Evolutionary conservation across 805 yeast genomes (phyloP).

Genomic region (Saturnispora ahearnii): DNA sequence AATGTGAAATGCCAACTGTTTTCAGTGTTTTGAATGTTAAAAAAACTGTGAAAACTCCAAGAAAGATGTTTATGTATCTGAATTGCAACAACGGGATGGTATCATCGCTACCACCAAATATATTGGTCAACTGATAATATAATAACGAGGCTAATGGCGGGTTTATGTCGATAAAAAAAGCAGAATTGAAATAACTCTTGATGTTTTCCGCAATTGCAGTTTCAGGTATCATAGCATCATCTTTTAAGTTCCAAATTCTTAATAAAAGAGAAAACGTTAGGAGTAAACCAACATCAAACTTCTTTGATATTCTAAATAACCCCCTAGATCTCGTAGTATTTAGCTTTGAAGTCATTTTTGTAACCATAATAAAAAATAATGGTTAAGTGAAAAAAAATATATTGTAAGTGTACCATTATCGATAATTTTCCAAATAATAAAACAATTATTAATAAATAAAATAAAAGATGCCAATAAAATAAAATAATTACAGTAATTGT

Average conservation of each 20-base stretch:
- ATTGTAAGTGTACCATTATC: background rate
- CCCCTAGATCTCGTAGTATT: background rate
- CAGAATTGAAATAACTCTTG: slow-evolving; percentile 50
- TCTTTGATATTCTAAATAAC: background rate
- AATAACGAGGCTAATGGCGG: slow-evolving; percentile 76
- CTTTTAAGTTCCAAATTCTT: background rate
- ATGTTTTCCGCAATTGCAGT: background rate
- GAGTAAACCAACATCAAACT: background rate
- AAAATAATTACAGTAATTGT: too few species aligned
- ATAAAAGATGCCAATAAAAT: too few species aligned
- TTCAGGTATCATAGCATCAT: background rate
- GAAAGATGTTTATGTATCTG: slow-evolving; percentile 48
- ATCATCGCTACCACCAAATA: slow-evolving; percentile 34
- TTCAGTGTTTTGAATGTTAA: slow-evolving; percentile 49
- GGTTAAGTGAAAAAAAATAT: background rate
- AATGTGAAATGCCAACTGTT: slow-evolving; percentile 43
- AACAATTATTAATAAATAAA: too few species aligned
- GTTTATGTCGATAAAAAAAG: slow-evolving; percentile 64
- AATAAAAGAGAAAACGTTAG: background rate
- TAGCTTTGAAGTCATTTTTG: background rate
- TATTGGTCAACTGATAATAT: slow-evolving; percentile 49
- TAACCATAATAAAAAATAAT: background rate
- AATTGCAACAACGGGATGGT: slow-evolving; percentile 47
- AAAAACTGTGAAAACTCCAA: slow-evolving; percentile 46
- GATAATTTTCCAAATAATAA: too few species aligned